Evolutionary conservation across 768 basidiomycete genomes (phyloP).

Genomic region (Lyophyllum semitale): DNA sequence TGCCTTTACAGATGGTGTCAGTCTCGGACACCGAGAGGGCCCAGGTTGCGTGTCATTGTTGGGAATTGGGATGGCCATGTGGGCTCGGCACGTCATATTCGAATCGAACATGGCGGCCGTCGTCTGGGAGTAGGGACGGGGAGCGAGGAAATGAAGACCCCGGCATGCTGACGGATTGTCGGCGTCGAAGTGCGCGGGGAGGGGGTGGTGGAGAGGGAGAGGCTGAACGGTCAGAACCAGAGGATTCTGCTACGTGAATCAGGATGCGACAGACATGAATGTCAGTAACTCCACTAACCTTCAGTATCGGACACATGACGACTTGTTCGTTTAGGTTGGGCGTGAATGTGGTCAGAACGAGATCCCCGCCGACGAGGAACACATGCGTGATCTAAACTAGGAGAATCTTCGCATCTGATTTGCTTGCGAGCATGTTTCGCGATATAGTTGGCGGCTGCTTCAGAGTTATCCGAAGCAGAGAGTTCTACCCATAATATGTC

Average conservation of each 20-base stretch:
- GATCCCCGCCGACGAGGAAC: not conserved
- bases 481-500: not conserved
- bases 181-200: constrained; percentile 35
- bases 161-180: constrained; percentile 69
- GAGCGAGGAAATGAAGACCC: constrained; percentile 78
- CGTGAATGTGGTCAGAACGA: not conserved
- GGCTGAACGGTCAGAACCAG: constrained; percentile 20
- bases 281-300: constrained; percentile 5
- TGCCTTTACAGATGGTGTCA: constrained; percentile 45
- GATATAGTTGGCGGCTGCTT: not conserved
- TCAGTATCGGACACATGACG: constrained; percentile 1
- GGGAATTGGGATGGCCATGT: not conserved
- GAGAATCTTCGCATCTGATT: not conserved
- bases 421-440: not conserved
- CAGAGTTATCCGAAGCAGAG: not conserved
- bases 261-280: not conserved
- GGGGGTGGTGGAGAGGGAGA: constrained; percentile 34
- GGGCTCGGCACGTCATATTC: constrained; percentile 20
- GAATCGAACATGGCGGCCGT: constrained; percentile 44
- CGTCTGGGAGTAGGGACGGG: constrained; percentile 55
- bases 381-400: too few relatives aligned
- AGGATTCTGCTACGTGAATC: constrained; percentile 17
- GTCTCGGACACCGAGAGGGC: constrained; percentile 26
- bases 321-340: not conserved
- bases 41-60: constrained; percentile 11